A percentile compares a stretch with the other conserved stretches of the same genome.
These are phyloP conservation scores for Lactarius vividus DNA, from an alignment of 768 basidiomycete species.

Conservation along the genomic window DNA sequence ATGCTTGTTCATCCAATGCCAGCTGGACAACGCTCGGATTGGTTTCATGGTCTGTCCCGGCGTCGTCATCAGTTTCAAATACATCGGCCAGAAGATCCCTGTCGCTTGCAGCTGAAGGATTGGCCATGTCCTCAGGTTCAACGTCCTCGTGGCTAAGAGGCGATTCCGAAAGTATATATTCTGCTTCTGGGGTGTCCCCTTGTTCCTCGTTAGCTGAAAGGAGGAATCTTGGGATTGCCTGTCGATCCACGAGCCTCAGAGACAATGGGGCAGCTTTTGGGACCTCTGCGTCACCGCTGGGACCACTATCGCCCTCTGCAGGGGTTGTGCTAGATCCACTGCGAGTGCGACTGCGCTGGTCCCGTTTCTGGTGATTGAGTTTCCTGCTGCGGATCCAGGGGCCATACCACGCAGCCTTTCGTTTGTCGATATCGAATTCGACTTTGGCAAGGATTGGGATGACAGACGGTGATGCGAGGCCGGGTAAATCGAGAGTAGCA, in stretches of 20 bases:
- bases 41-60: conserved; percentile 44
- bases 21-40: conserved; percentile 54
- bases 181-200: conserved; percentile 24
- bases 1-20: conserved; percentile 46
- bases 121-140: conserved; percentile 42
- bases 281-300: conserved; percentile 28
- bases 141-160: conserved; percentile 32
- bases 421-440: conserved; percentile 88
- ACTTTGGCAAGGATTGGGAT: conserved; percentile 90
- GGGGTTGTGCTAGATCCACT: conserved; percentile 7
- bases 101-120: conserved; percentile 37
- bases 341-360: conserved; percentile 20
- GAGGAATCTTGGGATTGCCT: conserved; percentile 34
- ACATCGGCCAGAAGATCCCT: conserved; percentile 57
- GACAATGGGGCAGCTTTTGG: conserved; percentile 42
- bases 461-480: conserved; percentile 58
- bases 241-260: conserved; percentile 47
- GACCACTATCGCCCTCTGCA: conserved; percentile 30
- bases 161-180: conserved; percentile 25
- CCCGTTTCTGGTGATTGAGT: conserved; percentile 57
- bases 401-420: conserved; percentile 82
- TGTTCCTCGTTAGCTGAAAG: conserved; percentile 28
- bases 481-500: conserved; percentile 61
- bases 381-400: conserved; percentile 72
- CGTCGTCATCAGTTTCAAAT: conserved; percentile 64